Percentiles rank a stretch among this genome's conserved stretches.
Conservation (phyloP, 2,329 filamentous ascomycete species). For the Claviceps arundinis region DNA sequence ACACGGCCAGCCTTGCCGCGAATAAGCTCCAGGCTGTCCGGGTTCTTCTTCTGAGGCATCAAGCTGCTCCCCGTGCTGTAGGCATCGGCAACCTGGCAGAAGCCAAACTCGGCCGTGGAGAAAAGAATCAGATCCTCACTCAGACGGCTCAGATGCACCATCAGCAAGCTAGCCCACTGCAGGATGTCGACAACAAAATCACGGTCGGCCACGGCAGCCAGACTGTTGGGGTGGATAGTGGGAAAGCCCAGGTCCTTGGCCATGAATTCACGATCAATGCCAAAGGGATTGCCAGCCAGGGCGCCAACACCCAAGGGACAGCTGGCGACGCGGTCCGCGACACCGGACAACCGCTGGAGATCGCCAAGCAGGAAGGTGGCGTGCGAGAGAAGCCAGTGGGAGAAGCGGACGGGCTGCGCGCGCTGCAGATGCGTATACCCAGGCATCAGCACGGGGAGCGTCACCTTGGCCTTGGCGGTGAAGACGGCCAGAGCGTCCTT, state of each 20-base stretch:
- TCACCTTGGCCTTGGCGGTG: not conserved
- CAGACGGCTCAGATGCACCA: slow-evolving; percentile 8
- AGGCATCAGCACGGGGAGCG: slow-evolving; percentile 12
- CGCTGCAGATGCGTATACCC: slow-evolving; percentile 16
- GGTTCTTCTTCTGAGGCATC: slow-evolving; percentile 8
- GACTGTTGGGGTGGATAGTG: slow-evolving; percentile 54
- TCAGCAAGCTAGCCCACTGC: slow-evolving; percentile 8
- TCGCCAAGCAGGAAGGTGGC: slow-evolving; percentile 13
- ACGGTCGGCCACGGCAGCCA: slow-evolving; percentile 56
- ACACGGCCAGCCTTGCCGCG: not conserved
- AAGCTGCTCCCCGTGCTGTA: slow-evolving; percentile 1
- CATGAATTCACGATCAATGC: slow-evolving; percentile 18
- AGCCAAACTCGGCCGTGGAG: slow-evolving; percentile 1
- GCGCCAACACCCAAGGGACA: slow-evolving; percentile 16
- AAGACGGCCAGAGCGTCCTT: not conserved
- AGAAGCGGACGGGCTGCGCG: slow-evolving; percentile 13
- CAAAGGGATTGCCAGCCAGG: slow-evolving; percentile 15
- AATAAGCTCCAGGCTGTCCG: slow-evolving; percentile 13
- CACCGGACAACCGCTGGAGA: slow-evolving; percentile 13
- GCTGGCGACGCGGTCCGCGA: slow-evolving; percentile 12
- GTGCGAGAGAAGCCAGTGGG: slow-evolving; percentile 13
- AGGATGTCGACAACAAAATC: slow-evolving; percentile 63
- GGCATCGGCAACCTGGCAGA: slow-evolving; percentile 1
- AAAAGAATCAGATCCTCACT: slow-evolving; percentile 1
- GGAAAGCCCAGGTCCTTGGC: slow-evolving; percentile 57